A percentile compares a stretch with the other conserved stretches of the same genome.
Evolutionary conservation across 371 early-diverging fungal genomes (phyloP).

Genomic region (Conidiobolus coronatus): DNA sequence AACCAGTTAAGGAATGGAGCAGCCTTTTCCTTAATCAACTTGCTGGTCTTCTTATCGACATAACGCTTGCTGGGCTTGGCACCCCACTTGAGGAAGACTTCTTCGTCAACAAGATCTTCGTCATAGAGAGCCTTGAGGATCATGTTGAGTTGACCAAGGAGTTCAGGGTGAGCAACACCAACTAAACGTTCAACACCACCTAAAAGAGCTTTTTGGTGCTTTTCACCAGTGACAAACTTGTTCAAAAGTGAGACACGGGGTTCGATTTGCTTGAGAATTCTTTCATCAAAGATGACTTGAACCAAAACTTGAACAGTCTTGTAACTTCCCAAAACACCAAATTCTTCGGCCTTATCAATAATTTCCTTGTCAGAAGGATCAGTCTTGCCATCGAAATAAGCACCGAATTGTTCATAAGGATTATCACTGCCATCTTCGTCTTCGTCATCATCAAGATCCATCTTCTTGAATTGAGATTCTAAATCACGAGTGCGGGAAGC

Average conservation of each 20-base stretch:
- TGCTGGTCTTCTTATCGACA: constrained; percentile 48
- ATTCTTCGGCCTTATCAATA: constrained; percentile 46
- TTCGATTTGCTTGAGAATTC: constrained; percentile 27
- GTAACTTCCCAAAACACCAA: constrained; percentile 50
- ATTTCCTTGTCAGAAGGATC: constrained; percentile 39
- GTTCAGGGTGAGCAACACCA: constrained; percentile 31
- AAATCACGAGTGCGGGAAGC: constrained; percentile 50
- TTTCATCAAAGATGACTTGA: constrained; percentile 45
- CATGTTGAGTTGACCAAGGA: constrained; percentile 45
- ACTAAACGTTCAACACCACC: constrained; percentile 85
- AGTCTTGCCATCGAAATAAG: constrained; percentile 28
- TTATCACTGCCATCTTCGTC: constrained; percentile 37
- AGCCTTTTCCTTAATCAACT: constrained; percentile 60
- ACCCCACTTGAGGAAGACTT: constrained; percentile 69
- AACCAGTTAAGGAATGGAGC: constrained; percentile 84
- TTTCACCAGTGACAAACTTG: constrained; percentile 47
- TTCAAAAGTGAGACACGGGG: constrained; percentile 37
- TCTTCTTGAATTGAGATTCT: constrained; percentile 15
- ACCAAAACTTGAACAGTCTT: constrained; percentile 46
- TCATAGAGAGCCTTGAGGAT: constrained; percentile 79
- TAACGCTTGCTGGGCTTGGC: constrained; percentile 76
- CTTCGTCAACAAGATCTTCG: constrained; percentile 77
- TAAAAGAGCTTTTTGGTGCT: constrained; percentile 66
- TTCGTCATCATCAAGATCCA: constrained; percentile 23
- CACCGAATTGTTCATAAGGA: constrained; percentile 44